Base-by-base conservation (phyloP, 371 early-diverging fungal genomes). In the Furculomyces boomerangus region DNA sequence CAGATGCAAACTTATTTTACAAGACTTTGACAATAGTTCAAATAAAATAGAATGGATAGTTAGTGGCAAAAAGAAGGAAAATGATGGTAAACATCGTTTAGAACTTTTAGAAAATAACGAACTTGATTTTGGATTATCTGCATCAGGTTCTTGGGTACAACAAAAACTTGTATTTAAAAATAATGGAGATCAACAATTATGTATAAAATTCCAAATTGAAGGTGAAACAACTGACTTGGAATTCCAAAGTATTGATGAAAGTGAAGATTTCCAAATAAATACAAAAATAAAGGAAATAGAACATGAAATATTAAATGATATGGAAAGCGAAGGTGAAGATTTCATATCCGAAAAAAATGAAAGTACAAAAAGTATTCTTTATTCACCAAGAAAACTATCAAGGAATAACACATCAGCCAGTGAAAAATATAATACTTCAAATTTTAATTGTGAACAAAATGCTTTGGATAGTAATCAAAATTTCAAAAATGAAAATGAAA, bases 111-210 rank as follows among this genome's bases (percentile, higher is more conserved):
- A 79, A 55, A 88, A 84, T 1, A 78, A 73, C 40, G 70, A 79
- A 2, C 55, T 97, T 10, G 93, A 96, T 66, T 97, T 96, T 74
- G 94, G 93, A 27, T 90, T 92, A 57, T 91, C 92, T 61, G 78
- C 79, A 53, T 83, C 89, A 30, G 95, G 95, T 26, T 61, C 68
- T 26, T 87, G 88, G 87, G 77, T 80, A 26, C 76, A 78, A 49
- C 80, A 83, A 49, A 77, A 80, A 31, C 69, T 96, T 8, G 74
- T 81, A 0, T 66, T 97, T 45, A 83, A 79, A 40, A 96, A 95
- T 65, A 74, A 90, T 14, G 76, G 86, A 30, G 88, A 90, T 29
- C 54, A 70, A 0, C 74, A 83, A 0, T 65, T 93, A 8, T 90
- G 88, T 30, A 73, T 97, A 22, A 74, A 74, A 24, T 87, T 97